Evolutionary conservation across 2,329 filamentous ascomycete species (phyloP), one percentile per base, ranked within the genome.

Genomic region (Colletotrichum tofieldiae): DNA sequence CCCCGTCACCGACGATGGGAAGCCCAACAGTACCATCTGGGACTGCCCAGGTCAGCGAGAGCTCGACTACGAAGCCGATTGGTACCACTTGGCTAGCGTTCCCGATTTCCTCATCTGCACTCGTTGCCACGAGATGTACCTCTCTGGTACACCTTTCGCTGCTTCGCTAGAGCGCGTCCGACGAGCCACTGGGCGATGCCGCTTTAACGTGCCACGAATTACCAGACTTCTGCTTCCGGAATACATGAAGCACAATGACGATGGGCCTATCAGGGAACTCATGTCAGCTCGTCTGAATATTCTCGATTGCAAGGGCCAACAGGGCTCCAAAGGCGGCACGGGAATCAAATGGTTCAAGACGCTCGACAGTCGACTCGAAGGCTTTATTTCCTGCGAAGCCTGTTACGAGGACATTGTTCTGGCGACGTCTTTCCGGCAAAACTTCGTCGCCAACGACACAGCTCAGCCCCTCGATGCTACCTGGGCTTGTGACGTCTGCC

Each of bases 81-180:
- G 81, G 79, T 81, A 82, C 58, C 76, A 74, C 1, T 59, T 79
- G 1, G 67, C 73, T 2, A 76, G 77, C 4, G 43, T 76, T 3
- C 78, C 81, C 0, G 74, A 77, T 1, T 84, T 80, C 32, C 67
- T 80, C 3, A 77, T 86, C 43, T 87, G 85, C 73, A 83, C 83
- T 1, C 76, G 79, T 29, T 87, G 85, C 73, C 81, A 84, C 43
- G 77, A 79, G 7, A 81, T 83, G 39, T 65, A 83, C 68, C 80
- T 86, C 16, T 71, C 78, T 29, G 29, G 65, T 0, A 83, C 82
- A 0, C 55, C 51, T 0, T 77, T 85, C 4, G 76, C 77, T 0
- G 23, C 61, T 0, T 65, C 77, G 0, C 86, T 86, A 45, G 67
- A 75, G 37, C 73, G 75, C 5, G 69, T 78, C 0, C 43, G 67